These are phyloP conservation scores for Tuber microsphaerosporum DNA, from an alignment of 495 filamentous ascomycete species.

Conservation along the genomic window DNA sequence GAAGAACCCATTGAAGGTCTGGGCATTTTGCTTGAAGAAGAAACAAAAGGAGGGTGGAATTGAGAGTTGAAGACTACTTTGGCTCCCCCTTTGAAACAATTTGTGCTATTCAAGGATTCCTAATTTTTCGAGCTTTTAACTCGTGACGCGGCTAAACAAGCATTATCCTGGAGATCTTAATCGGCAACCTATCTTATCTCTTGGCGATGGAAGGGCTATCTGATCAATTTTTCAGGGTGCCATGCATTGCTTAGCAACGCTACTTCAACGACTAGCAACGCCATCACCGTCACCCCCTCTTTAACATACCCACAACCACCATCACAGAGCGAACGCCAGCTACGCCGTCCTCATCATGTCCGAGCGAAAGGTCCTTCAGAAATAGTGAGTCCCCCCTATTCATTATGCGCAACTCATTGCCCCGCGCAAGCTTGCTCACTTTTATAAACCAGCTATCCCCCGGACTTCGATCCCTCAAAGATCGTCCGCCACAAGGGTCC, in stretches of 20 bases:
- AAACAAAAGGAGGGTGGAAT: not conserved
- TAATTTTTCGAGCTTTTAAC: not conserved
- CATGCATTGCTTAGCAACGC: not conserved
- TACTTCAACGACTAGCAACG: conserved; percentile 18
- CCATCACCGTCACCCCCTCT: not conserved
- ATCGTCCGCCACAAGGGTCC: conserved; percentile 62
- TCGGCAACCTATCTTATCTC: conserved; percentile 12
- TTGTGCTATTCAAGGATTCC: not conserved
- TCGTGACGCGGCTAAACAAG: conserved; percentile 19
- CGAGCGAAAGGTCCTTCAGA: conserved; percentile 77
- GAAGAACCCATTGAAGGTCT: conserved; percentile 17
- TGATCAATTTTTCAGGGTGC: not conserved
- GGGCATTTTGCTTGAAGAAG: conserved; percentile 18
- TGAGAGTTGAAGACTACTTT: not conserved
- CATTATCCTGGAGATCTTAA: conserved; percentile 9
- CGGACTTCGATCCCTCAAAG: conserved; percentile 90
- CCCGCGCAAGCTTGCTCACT: conserved; percentile 6
- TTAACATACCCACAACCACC: not conserved
- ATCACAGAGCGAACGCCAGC: conserved; percentile 6
- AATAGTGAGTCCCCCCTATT: conserved; percentile 41
- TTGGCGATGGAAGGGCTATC: not conserved
- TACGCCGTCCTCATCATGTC: conserved; percentile 57
- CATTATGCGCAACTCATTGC: conserved; percentile 7
- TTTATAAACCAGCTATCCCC: conserved; percentile 60
- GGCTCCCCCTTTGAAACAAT: not conserved